Percentiles rank a stretch among this genome's conserved stretches.
phyloP scores from a whole-genome alignment of 2,329 filamentous ascomycete genomes.

The Fusarium nanum region DNA sequence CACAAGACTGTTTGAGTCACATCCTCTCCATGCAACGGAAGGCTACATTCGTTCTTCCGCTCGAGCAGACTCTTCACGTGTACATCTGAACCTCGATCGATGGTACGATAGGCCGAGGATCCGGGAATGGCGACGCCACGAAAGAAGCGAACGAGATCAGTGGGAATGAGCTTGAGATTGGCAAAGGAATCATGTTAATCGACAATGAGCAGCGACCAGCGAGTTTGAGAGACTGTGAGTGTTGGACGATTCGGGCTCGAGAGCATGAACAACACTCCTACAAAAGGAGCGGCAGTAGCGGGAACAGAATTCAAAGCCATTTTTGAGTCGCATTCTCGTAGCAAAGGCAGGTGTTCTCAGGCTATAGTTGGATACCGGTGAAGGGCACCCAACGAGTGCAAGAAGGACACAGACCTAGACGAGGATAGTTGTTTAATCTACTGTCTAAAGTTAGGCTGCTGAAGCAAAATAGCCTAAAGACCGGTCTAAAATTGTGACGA shows the following conservation, averaged over 20 bases:
- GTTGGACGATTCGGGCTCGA: background rate
- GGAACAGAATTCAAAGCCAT: background rate
- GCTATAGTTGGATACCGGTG: no score
- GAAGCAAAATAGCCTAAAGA: no score
- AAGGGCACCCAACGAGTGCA: no score
- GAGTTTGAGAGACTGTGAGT: background rate
- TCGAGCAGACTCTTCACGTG: background rate
- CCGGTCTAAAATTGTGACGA: no score
- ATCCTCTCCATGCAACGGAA: background rate
- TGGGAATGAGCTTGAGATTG: background rate
- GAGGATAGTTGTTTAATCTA: no score
- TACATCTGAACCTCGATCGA: background rate
- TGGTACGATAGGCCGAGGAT: background rate
- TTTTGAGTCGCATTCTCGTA: background rate
- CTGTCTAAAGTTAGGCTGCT: no score
- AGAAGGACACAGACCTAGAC: no score
- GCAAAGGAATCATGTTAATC: background rate
- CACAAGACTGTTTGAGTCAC: background rate
- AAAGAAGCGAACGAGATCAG: background rate
- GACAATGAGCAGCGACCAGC: background rate
- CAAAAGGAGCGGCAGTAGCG: background rate
- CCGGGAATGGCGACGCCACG: background rate
- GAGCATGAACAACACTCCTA: background rate
- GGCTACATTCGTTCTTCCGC: background rate
- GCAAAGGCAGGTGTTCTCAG: background rate